These are phyloP conservation scores for Penicillium bialowiezense DNA, from an alignment of 495 filamentous ascomycete genomes.

Conservation along the genomic window DNA sequence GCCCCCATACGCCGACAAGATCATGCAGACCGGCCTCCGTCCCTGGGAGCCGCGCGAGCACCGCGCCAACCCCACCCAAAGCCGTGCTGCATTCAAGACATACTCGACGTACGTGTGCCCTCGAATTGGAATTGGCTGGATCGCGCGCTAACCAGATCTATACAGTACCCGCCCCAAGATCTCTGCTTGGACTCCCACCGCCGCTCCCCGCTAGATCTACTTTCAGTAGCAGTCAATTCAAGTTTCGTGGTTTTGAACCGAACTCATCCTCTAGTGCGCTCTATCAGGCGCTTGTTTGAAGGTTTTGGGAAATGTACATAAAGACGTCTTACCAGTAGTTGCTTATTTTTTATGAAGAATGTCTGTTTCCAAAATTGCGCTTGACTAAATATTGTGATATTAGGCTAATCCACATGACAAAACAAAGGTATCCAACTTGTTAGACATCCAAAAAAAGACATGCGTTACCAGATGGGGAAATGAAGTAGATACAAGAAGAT, in stretches of 20 bases:
- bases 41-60: constrained; percentile 76
- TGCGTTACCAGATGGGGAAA: constrained; percentile 8
- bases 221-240: constrained; percentile 20
- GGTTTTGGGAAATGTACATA: constrained; percentile 39
- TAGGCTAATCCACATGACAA: constrained; percentile 11
- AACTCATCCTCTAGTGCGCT: constrained; percentile 11
- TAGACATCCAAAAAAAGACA: constrained; percentile 15
- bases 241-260: constrained; percentile 9
- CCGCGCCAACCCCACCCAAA: constrained; percentile 68
- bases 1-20: constrained; percentile 72
- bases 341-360: constrained; percentile 15
- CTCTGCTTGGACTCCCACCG: constrained; percentile 44
- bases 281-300: constrained; percentile 1
- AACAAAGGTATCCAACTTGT: constrained; percentile 34
- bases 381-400: constrained; percentile 14
- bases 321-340: constrained; percentile 36
- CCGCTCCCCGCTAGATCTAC: constrained; percentile 41
- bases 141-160: constrained; percentile 1
- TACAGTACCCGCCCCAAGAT: constrained; percentile 40
- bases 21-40: constrained; percentile 62
- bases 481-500: constrained; percentile 32
- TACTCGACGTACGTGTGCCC: constrained; percentile 81
- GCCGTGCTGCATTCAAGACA: constrained; percentile 78
- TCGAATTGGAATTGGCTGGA: neutral
- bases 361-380: constrained; percentile 15